phyloP scores from a whole-genome alignment of 805 yeast species.

The Kregervanrija fluxuum region DNA sequence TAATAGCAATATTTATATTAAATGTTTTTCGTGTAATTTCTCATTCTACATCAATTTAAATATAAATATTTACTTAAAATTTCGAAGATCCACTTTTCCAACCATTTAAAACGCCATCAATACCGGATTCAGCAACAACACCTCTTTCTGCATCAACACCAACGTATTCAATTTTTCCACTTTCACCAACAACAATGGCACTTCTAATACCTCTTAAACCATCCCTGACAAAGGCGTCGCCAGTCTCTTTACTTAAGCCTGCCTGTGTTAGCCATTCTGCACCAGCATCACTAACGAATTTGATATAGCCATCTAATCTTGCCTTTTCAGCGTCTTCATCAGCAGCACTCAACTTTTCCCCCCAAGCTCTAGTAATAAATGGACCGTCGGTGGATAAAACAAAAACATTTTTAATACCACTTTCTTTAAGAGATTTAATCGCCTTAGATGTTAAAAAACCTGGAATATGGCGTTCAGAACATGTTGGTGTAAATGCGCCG shows the following conservation, averaged over 20 bases:
- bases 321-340: conserved; percentile 10
- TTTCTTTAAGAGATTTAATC: conserved; percentile 28
- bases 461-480: conserved; percentile 39
- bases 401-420: conserved; percentile 32
- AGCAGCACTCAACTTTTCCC: conserved; percentile 37
- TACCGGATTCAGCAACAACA: conserved; percentile 9
- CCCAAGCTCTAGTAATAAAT: conserved; percentile 39
- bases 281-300: conserved; percentile 53
- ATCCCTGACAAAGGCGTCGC: conserved; percentile 7
- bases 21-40: too few relatives aligned
- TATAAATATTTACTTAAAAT: not conserved
- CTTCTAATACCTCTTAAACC: conserved; percentile 38
- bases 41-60: too few relatives aligned
- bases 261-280: conserved; percentile 6
- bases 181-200: conserved; percentile 57
- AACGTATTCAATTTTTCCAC: conserved; percentile 23
- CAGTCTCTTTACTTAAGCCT: conserved; percentile 8
- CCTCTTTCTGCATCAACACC: conserved; percentile 39
- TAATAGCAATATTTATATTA: not conserved
- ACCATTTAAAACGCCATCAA: conserved; percentile 9
- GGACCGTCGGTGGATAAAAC: conserved; percentile 37
- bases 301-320: conserved; percentile 19
- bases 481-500: conserved; percentile 45
- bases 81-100: not conserved
- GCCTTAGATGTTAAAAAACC: conserved; percentile 27